Percentiles rank a stretch among this genome's conserved stretches.
phyloP scores from a whole-genome alignment of 345 rosid genomes.

The Tarenaya hassleriana region DNA sequence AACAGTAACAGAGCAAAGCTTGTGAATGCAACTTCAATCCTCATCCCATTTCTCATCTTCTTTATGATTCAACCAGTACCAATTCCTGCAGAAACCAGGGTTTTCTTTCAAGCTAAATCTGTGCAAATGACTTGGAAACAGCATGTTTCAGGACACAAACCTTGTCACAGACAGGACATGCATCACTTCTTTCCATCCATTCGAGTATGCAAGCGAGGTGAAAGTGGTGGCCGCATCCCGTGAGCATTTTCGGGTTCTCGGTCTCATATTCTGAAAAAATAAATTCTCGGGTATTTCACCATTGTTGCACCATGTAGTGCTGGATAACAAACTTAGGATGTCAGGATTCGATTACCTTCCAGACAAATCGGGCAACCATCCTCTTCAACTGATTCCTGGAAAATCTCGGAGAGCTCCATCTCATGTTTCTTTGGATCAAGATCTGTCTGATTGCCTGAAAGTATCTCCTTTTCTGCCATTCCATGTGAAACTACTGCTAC shows the following conservation, averaged over 20 bases:
- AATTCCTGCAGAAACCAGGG: constrained; percentile 19
- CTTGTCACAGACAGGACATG: constrained; percentile 90
- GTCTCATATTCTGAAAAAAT: constrained; percentile 60
- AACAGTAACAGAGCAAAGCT: no score
- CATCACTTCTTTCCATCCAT: constrained; percentile 96
- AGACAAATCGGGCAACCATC: constrained; percentile 87
- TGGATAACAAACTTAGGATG: background rate
- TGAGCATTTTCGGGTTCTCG: constrained; percentile 73
- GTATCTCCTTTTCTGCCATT: constrained; percentile 42
- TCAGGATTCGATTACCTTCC: constrained; percentile 48
- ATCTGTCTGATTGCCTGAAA: constrained; percentile 37
- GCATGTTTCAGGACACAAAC: constrained; percentile 29
- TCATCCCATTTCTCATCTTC: no score
- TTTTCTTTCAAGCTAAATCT: background rate
- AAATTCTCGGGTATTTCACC: background rate
- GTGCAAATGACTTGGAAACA: background rate
- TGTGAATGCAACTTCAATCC: no score
- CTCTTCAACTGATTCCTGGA: constrained; percentile 45
- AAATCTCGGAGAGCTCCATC: background rate
- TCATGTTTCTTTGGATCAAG: constrained; percentile 32
- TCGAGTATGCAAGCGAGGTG: constrained; percentile 85
- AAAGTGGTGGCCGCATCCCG: constrained; percentile 78
- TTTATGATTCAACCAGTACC: constrained; percentile 14
- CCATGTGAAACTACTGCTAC: constrained; percentile 37
- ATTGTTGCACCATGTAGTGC: background rate